Evolutionary conservation across 2,329 filamentous ascomycete genomes (phyloP).

Genomic region (Colletotrichum tamarilloi): DNA sequence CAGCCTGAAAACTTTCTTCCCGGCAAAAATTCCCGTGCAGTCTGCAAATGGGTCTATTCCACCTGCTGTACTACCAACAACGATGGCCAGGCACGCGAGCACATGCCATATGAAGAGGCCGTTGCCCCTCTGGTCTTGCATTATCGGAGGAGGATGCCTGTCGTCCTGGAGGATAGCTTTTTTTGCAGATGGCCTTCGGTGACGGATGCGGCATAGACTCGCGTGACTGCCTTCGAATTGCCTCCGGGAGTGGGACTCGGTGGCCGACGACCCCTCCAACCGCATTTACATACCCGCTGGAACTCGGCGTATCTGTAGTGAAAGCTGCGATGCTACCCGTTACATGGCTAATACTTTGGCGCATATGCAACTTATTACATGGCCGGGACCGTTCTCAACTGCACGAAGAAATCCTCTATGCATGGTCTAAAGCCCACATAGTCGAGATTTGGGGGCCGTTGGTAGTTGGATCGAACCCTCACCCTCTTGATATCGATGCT

Average conservation of each 20-base stretch:
- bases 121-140: background rate
- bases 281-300: slow-evolving; percentile 2
- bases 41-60: background rate
- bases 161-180: background rate
- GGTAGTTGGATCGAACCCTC: background rate
- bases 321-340: background rate
- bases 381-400: background rate
- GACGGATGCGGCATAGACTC: slow-evolving; percentile 22
- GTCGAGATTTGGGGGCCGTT: background rate
- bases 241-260: slow-evolving; percentile 10
- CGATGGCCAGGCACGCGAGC: slow-evolving; percentile 9
- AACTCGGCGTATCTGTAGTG: background rate
- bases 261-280: slow-evolving; percentile 8
- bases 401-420: background rate
- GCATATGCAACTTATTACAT: slow-evolving; percentile 3
- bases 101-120: slow-evolving; percentile 2
- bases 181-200: slow-evolving; percentile 7
- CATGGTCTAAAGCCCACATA: background rate
- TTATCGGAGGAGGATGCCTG: background rate
- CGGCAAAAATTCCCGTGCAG: background rate
- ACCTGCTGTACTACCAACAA: background rate
- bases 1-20: background rate
- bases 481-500: background rate
- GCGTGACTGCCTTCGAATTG: slow-evolving; percentile 12
- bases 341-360: background rate